Conservation (phyloP, 192 early-diverging fungal species). For the Coemansia sp. region DNA sequence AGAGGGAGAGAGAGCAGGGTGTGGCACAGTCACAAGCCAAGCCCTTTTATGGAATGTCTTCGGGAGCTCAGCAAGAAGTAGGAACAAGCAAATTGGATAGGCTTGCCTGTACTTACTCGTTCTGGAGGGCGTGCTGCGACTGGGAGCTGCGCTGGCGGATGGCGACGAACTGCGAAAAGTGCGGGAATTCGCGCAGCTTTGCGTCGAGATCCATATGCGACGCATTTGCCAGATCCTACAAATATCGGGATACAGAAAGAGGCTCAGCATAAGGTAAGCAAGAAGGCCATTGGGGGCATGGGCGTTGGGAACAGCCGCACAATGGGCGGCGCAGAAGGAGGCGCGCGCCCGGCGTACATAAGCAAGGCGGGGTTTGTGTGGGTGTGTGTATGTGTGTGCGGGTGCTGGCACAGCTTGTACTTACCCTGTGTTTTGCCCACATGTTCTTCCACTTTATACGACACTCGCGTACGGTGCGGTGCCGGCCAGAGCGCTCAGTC, state of each 20-base stretch:
- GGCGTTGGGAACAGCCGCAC: neutral
- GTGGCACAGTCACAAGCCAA: neutral
- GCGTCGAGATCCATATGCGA: constrained; percentile 49
- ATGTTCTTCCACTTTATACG: constrained; percentile 58
- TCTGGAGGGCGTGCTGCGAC: constrained; percentile 15
- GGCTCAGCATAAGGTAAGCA: neutral
- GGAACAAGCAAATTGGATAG: too few relatives aligned
- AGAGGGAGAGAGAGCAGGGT: neutral
- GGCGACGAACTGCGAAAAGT: constrained; percentile 42
- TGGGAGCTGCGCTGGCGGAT: constrained; percentile 38
- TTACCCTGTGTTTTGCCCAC: constrained; percentile 57
- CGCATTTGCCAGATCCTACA: constrained; percentile 53
- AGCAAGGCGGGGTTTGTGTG: neutral
- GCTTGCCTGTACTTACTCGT: constrained; percentile 48
- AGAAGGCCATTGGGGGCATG: neutral
- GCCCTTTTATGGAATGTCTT: too few relatives aligned
- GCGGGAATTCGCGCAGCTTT: constrained; percentile 55
- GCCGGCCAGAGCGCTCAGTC: constrained; percentile 45
- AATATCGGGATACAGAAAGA: neutral
- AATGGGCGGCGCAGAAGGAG: neutral
- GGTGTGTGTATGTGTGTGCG: too few relatives aligned
- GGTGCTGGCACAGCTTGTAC: neutral
- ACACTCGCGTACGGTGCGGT: constrained; percentile 53
- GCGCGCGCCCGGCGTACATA: neutral
- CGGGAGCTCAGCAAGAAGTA: too few relatives aligned